Percentiles rank a stretch among this genome's conserved stretches.
Conservation (phyloP, 805 yeast species). For the Cyberlindnera nakhonratchasimensis region DNA sequence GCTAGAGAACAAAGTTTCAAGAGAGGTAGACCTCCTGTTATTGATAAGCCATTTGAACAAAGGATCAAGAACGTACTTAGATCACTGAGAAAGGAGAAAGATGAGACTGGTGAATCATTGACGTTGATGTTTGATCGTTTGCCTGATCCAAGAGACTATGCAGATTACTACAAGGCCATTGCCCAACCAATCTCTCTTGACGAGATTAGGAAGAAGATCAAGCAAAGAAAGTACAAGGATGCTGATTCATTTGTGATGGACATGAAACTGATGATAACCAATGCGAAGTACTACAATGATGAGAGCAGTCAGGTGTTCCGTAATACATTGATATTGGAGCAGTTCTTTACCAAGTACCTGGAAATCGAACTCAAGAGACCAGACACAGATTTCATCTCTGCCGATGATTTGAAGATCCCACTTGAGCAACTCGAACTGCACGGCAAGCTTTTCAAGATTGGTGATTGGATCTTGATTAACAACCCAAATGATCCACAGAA, state of each 20-base stretch:
- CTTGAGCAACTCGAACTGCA: slow-evolving; percentile 69
- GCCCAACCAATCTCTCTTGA: slow-evolving; percentile 63
- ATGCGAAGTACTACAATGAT: slow-evolving; percentile 64
- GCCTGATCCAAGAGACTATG: slow-evolving; percentile 56
- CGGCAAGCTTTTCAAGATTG: slow-evolving; percentile 75
- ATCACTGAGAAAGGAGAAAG: slow-evolving; percentile 69
- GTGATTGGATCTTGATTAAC: slow-evolving; percentile 89
- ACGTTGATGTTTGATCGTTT: slow-evolving; percentile 74
- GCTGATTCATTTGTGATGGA: slow-evolving; percentile 79
- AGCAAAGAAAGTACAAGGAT: slow-evolving; percentile 73
- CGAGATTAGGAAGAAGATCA: slow-evolving; percentile 76
- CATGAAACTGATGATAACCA: slow-evolving; percentile 67
- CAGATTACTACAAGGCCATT: slow-evolving; percentile 45
- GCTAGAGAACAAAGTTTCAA: slow-evolving; percentile 36
- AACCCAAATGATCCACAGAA: slow-evolving; percentile 86
- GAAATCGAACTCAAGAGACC: slow-evolving; percentile 76
- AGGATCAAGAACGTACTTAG: slow-evolving; percentile 85
- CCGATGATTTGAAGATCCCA: slow-evolving; percentile 63
- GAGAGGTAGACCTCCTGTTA: slow-evolving; percentile 88
- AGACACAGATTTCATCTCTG: slow-evolving; percentile 67
- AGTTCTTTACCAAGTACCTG: slow-evolving; percentile 51
- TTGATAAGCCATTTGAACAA: slow-evolving; percentile 88
- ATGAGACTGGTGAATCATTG: slow-evolving; percentile 46
- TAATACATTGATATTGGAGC: slow-evolving; percentile 63
- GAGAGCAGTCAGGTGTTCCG: slow-evolving; percentile 54